Percentiles rank a stretch among this genome's conserved stretches.
phyloP scores from a whole-genome alignment of 1,284 basidiomycete species.

The Ganoderma boninense region DNA sequence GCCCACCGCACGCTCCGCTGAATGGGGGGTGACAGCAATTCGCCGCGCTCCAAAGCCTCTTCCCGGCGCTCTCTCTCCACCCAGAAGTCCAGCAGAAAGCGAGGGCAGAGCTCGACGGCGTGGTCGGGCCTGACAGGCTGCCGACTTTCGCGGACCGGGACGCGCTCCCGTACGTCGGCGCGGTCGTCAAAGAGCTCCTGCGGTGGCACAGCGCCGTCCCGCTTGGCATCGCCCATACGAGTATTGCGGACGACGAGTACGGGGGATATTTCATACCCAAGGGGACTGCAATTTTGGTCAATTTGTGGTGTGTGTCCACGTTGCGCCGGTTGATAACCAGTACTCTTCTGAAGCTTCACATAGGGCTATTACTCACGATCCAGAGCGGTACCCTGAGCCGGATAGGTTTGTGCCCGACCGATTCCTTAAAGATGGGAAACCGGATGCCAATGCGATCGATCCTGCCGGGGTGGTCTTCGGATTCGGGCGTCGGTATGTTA shows the following conservation, averaged over 20 bases:
- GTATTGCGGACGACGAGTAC: conserved; percentile 33
- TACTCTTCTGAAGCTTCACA: neutral
- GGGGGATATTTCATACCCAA: conserved; percentile 34
- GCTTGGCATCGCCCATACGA: conserved; percentile 26
- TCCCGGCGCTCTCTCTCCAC: conserved; percentile 36
- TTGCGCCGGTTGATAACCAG: neutral
- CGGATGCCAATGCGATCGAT: conserved; percentile 1
- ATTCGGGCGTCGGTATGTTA: conserved; percentile 16
- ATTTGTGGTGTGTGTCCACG: conserved; percentile 24
- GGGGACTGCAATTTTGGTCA: conserved; percentile 19
- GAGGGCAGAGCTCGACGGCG: conserved; percentile 39
- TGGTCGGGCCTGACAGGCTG: conserved; percentile 35
- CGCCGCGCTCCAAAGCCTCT: conserved; percentile 32
- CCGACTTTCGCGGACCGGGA: conserved; percentile 37
- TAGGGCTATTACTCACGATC: conserved; percentile 17
- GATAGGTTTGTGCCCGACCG: conserved; percentile 17
- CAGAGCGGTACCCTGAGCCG: conserved; percentile 11
- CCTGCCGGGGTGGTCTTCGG: conserved; percentile 21
- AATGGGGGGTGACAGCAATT: conserved; percentile 28
- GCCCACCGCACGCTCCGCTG: neutral
- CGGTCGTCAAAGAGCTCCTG: conserved; percentile 38
- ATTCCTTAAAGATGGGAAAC: conserved; percentile 12
- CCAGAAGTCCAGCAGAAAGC: conserved; percentile 39
- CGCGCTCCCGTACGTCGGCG: conserved; percentile 39
- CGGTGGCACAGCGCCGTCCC: conserved; percentile 33